phyloP scores from a whole-genome alignment of 805 yeast species.

The Hermanozyma aechmeae region DNA sequence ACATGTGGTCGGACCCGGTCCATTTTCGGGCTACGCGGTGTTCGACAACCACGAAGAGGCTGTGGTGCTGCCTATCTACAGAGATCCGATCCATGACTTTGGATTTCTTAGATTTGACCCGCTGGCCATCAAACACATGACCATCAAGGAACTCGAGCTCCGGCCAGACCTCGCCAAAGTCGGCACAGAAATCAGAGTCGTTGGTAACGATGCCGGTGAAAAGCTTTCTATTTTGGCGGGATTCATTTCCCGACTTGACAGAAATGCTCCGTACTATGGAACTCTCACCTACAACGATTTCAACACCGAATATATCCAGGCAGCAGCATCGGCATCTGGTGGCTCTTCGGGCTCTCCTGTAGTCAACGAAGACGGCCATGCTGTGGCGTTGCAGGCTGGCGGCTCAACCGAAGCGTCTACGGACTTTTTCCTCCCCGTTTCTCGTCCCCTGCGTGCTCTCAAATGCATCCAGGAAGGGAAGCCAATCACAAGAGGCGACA shows the following conservation, averaged over 20 bases:
- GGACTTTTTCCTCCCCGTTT: slow-evolving; percentile 83
- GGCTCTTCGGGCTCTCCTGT: slow-evolving; percentile 96
- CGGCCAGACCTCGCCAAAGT: slow-evolving; percentile 79
- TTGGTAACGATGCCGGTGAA: slow-evolving; percentile 96
- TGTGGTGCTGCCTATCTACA: slow-evolving; percentile 72
- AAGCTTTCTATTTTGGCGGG: slow-evolving; percentile 84
- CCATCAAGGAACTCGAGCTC: slow-evolving; percentile 53
- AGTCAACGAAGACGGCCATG: slow-evolving; percentile 79
- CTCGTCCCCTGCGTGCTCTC: slow-evolving; percentile 75
- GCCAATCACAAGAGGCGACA: slow-evolving; percentile 80
- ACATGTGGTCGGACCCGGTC: slow-evolving; percentile 95
- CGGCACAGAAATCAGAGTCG: slow-evolving; percentile 90
- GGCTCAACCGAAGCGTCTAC: slow-evolving; percentile 89
- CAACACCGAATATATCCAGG: slow-evolving; percentile 90
- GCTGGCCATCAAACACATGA: slow-evolving; percentile 59
- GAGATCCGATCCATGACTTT: slow-evolving; percentile 95
- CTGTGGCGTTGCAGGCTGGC: slow-evolving; percentile 91
- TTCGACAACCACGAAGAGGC: slow-evolving; percentile 94
- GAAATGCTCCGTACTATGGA: slow-evolving; percentile 94
- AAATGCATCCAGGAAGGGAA: slow-evolving; percentile 51
- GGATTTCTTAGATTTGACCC: slow-evolving; percentile 83
- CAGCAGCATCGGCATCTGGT: slow-evolving; percentile 93
- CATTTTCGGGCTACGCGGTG: slow-evolving; percentile 83
- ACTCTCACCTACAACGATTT: slow-evolving; percentile 82
- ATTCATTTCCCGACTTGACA: slow-evolving; percentile 73